phyloP scores from a whole-genome alignment of 805 yeast species.

The Cyberlindnera subsufficiens region DNA sequence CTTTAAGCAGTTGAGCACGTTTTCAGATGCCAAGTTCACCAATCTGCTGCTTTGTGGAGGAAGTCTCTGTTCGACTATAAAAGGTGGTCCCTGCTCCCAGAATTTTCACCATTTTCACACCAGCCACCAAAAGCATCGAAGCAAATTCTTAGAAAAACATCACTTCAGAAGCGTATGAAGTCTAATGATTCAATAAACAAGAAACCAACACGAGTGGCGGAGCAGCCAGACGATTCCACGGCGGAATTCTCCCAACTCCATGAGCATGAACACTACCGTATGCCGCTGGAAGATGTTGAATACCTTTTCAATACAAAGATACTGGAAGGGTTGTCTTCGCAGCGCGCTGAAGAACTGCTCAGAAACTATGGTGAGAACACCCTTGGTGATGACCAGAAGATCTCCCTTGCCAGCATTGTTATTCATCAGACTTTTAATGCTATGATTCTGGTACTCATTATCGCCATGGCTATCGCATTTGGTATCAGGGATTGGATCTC shows the following conservation, averaged over 20 bases:
- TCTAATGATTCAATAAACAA: slow-evolving; percentile 13
- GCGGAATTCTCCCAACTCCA: slow-evolving; percentile 7
- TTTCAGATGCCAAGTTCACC: too few relatives aligned
- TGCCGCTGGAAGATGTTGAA: slow-evolving; percentile 31
- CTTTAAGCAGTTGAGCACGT: too few relatives aligned
- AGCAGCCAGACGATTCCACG: slow-evolving; percentile 1
- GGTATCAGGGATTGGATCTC: slow-evolving; percentile 76
- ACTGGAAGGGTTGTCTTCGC: slow-evolving; percentile 42
- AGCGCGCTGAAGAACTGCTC: slow-evolving; percentile 27
- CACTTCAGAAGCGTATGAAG: too few relatives aligned
- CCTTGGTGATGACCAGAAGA: slow-evolving; percentile 53
- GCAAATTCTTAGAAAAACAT: too few relatives aligned
- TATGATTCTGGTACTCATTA: slow-evolving; percentile 67
- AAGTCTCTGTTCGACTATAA: too few relatives aligned
- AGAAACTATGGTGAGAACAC: slow-evolving; percentile 49
- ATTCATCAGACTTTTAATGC: slow-evolving; percentile 71
- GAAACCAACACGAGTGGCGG: slow-evolving; percentile 10
- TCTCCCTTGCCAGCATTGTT: slow-evolving; percentile 48
- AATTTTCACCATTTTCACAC: too few relatives aligned
- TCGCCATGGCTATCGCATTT: slow-evolving; percentile 64
- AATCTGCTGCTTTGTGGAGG: too few relatives aligned
- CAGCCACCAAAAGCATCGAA: too few relatives aligned
- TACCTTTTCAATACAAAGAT: slow-evolving; percentile 34
- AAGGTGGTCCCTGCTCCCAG: too few relatives aligned
- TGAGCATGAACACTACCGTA: slow-evolving; percentile 20